Base-by-base conservation (phyloP, 305 asterid species). In the Solanum chacoense region DNA sequence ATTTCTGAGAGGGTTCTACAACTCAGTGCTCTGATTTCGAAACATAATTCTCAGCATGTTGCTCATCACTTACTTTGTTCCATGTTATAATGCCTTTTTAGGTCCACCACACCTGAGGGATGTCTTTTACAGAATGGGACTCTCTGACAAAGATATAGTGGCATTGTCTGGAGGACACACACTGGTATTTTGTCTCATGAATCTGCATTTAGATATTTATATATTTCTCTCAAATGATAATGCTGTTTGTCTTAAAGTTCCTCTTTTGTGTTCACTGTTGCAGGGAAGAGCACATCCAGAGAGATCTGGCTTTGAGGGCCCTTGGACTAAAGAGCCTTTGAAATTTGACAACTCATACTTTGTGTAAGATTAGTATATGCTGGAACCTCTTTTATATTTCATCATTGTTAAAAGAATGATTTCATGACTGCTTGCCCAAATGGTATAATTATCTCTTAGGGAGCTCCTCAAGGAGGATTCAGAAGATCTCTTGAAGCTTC, bases 161-260 rank as follows among this genome's bases (percentile, higher is more conserved):
- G 98, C 98, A 89, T 92, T 96, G 65, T 96, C 98, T 28, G 99
- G 99, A 40, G 99, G 93, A 81, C 99, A 97, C 93, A 97, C 99
- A 74, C 89, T 97, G 98, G 99, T 96, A 95, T 20, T 32, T 45
- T 65, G 69, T 59, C 59, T 12, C 38, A n/a, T 85, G 35, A 32
- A 34, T 86, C 81, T 32, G 55, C 84, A 24, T 87, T 38, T 37
- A n/a, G 86, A 32, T 67, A 29, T 69, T 4, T 55, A 37, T 31
- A 32, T 31, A 83, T 11, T 31, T 83, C 20, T 50, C 40, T 9
- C 74, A 32, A 38, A 32, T 81, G 86, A 45, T 11, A 77, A 77
- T 36, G 31, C 7, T 5, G 86, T 20, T 50, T 31, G 73, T 83
- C 42, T 11, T 50, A 31, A 50, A 31, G 74, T 20, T 63, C 11